Evolutionary conservation across 2,329 filamentous ascomycete genomes (phyloP), one percentile per base, ranked within the genome.

Genomic region (Trichoderma atrobrunneum): DNA sequence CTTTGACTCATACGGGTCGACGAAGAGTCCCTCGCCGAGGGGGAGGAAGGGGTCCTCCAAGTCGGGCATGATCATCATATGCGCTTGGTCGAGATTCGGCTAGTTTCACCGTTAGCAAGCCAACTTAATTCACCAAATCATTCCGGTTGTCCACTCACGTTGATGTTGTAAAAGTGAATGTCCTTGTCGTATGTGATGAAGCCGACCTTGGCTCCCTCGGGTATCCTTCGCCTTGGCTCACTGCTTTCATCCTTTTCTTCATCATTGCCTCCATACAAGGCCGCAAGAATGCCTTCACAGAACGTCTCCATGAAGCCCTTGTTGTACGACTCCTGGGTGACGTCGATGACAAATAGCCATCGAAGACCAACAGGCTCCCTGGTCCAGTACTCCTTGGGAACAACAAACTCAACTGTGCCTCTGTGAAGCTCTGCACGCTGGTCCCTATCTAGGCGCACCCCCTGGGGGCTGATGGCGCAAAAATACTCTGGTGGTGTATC

Each of bases 51-150:
- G 96, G 76, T 99, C 96, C 78, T 98, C 95, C 63, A 99, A 88
- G 79, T 99, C 96, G 4, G 96, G 93, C 93, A 99, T 97, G 65
- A 99, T 95, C 86, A 99, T 90, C 94, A 99, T 98, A 79, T 99
- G 96, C 11, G 96, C 94, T 82, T 94, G 91, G 70, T 96, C 92
- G 56, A 98, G 85, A 54, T 87, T 87, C 48, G 94, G 83, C 91
- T 93, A 21, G 16, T 54, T 39, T 36, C 32, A 56, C 28, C 14
- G 21, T 73, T 48, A 66, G 61, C 60, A 48, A n/a, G 36, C 16
- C 6, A 30, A 2, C 7, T 4, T 5, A 43, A 60, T 34, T 34
- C 16, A 10, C 26, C 11, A 34, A 18, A 11, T 11, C 14, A 8
- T 43, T 48, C 3, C 7, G 2, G 26, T 36, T 18, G 14, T 64